These are phyloP conservation scores for Alternaria sp. DNA, from an alignment of 2,329 filamentous ascomycete species.

Conservation along the genomic window DNA sequence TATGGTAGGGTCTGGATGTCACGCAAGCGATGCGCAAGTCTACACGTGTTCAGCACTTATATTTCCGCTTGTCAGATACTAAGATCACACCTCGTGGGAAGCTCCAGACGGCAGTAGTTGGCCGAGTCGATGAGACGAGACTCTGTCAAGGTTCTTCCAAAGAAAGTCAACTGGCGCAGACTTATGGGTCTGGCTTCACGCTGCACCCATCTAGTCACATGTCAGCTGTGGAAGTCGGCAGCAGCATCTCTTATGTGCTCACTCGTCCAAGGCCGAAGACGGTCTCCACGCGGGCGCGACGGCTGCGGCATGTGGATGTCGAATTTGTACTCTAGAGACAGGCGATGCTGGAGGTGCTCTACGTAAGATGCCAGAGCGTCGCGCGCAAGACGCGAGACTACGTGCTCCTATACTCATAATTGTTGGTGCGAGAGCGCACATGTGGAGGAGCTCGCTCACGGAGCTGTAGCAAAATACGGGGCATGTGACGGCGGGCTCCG, in stretches of 20 bases:
- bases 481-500: conserved; percentile 20
- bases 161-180: conserved; percentile 94
- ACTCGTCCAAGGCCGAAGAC: conserved; percentile 66
- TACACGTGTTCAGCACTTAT: conserved; percentile 46
- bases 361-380: neutral
- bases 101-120: conserved; percentile 95
- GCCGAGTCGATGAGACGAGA: conserved; percentile 88
- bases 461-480: conserved; percentile 8
- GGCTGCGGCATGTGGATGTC: conserved; percentile 34
- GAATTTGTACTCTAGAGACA: neutral
- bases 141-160: conserved; percentile 91
- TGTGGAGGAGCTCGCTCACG: conserved; percentile 16
- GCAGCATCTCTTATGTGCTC: conserved; percentile 26
- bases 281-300: conserved; percentile 64
- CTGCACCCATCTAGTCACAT: conserved; percentile 77
- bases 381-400: conserved; percentile 9
- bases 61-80: neutral
- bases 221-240: neutral
- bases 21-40: conserved; percentile 89
- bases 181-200: conserved; percentile 94
- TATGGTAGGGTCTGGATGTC: conserved; percentile 98
- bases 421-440: conserved; percentile 20
- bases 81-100: conserved; percentile 73
- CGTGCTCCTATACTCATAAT: conserved; percentile 23
- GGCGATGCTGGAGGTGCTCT: conserved; percentile 16